A percentile compares a stretch with the other conserved stretches of the same genome.
Conservation (phyloP, 2,329 filamentous ascomycete species). For the Penicillium sp. region DNA sequence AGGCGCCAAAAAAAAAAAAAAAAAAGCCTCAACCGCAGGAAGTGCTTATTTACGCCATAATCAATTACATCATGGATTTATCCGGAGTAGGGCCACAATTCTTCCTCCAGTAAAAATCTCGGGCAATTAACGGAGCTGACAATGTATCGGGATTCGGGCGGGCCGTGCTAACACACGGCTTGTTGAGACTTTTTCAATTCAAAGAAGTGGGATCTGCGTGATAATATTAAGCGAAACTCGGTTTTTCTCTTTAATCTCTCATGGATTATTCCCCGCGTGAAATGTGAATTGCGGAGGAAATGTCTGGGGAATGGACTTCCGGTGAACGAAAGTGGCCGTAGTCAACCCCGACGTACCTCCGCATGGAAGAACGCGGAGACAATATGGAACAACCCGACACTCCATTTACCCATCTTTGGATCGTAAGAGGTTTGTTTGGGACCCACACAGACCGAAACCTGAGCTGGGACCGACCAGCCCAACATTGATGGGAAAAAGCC, state of each 20-base stretch:
- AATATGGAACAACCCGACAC: background rate
- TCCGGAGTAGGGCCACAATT: background rate
- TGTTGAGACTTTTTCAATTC: background rate
- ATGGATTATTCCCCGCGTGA: background rate
- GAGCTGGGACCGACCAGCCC: background rate
- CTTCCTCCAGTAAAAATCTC: background rate
- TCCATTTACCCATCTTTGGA: background rate
- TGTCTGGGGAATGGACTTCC: conserved; percentile 10
- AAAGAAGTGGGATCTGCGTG: background rate
- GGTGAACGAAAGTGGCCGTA: conserved; percentile 8
- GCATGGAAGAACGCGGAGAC: conserved; percentile 4
- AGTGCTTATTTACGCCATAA: background rate
- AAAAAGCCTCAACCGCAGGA: conserved; percentile 3
- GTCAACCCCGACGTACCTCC: conserved; percentile 1
- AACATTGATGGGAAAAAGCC: background rate
- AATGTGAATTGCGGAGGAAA: conserved; percentile 1
- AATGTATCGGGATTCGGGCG: background rate
- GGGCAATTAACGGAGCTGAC: conserved; percentile 2
- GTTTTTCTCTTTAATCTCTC: background rate
- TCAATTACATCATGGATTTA: conserved; percentile 1
- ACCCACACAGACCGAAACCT: background rate
- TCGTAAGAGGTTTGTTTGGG: background rate
- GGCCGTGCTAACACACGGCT: conserved; percentile 1
- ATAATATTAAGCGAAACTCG: background rate
- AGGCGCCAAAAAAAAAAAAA: background rate